phyloP scores from a whole-genome alignment of 345 rosid genomes.

The Pistacia integerrima region DNA sequence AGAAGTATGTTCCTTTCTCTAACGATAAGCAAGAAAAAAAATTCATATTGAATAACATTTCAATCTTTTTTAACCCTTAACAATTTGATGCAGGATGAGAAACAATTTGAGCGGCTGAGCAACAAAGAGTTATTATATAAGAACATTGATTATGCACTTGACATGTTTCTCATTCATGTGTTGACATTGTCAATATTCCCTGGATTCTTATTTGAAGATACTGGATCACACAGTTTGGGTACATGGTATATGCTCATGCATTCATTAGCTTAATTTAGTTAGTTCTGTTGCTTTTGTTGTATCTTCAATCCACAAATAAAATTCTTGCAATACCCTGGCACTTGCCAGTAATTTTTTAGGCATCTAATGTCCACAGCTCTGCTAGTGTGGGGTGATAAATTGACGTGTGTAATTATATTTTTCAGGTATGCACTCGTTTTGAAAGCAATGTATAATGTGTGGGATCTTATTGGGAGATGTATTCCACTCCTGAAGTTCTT shows the following conservation, averaged over 20 bases:
- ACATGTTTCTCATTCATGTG: slow-evolving; percentile 56
- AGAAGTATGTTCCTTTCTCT: slow-evolving; percentile 22
- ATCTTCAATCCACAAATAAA: not conserved
- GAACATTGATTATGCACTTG: slow-evolving; percentile 65
- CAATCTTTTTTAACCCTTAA: not conserved
- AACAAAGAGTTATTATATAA: slow-evolving; percentile 45
- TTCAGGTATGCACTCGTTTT: slow-evolving; percentile 78
- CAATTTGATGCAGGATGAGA: slow-evolving; percentile 28
- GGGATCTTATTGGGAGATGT: slow-evolving; percentile 68
- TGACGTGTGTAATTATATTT: not conserved
- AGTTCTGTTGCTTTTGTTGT: not conserved
- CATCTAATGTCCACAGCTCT: not conserved
- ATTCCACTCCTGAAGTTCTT: slow-evolving; percentile 50
- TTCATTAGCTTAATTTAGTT: not conserved
- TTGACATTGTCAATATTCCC: slow-evolving; percentile 79
- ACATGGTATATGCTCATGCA: slow-evolving; percentile 47
- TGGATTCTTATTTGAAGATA: slow-evolving; percentile 81
- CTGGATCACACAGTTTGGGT: slow-evolving; percentile 70
- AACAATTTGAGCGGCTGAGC: slow-evolving; percentile 41
- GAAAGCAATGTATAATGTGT: slow-evolving; percentile 62
- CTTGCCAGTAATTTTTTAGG: not conserved
- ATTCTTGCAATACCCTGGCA: not conserved
- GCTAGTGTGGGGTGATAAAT: not conserved
- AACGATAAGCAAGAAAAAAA: not conserved
- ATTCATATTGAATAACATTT: not conserved